A percentile compares a stretch with the other conserved stretches of the same genome.
Conservation (phyloP, 768 basidiomycete species). For the Lactifluus volemus region DNA sequence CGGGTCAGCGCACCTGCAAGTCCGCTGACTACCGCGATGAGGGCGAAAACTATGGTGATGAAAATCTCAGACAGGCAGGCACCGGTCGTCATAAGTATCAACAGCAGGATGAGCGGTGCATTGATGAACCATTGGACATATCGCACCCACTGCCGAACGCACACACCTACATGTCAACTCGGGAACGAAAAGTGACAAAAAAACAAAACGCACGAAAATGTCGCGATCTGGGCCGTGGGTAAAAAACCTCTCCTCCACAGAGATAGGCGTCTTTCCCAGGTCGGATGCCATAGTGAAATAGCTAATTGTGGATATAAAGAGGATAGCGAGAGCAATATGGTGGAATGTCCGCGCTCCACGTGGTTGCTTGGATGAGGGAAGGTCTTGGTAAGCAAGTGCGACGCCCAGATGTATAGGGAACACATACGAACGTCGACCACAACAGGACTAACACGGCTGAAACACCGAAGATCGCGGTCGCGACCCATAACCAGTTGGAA, state of each 20-base stretch:
- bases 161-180: not conserved
- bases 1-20: slow-evolving; percentile 45
- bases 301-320: slow-evolving; percentile 38
- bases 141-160: slow-evolving; percentile 34
- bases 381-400: not conserved
- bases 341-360: slow-evolving; percentile 42
- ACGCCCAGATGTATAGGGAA: not conserved
- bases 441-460: slow-evolving; percentile 31
- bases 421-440: slow-evolving; percentile 32
- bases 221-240: slow-evolving; percentile 25
- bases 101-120: slow-evolving; percentile 42
- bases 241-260: slow-evolving; percentile 31
- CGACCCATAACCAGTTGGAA: slow-evolving; percentile 50
- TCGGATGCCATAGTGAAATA: slow-evolving; percentile 53
- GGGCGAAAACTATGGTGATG: slow-evolving; percentile 36
- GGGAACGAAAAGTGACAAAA: not conserved
- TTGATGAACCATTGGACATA: slow-evolving; percentile 53
- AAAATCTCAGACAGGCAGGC: slow-evolving; percentile 43
- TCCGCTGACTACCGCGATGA: slow-evolving; percentile 37
- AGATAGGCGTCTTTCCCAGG: slow-evolving; percentile 39
- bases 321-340: slow-evolving; percentile 37
- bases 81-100: slow-evolving; percentile 38
- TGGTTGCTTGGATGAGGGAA: slow-evolving; percentile 25
- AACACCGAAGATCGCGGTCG: slow-evolving; percentile 42
- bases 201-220: slow-evolving; percentile 32